Evolutionary conservation across 345 rosid genomes (phyloP), one percentile per base, ranked within the genome.

Genomic region (Raphanus sativus): DNA sequence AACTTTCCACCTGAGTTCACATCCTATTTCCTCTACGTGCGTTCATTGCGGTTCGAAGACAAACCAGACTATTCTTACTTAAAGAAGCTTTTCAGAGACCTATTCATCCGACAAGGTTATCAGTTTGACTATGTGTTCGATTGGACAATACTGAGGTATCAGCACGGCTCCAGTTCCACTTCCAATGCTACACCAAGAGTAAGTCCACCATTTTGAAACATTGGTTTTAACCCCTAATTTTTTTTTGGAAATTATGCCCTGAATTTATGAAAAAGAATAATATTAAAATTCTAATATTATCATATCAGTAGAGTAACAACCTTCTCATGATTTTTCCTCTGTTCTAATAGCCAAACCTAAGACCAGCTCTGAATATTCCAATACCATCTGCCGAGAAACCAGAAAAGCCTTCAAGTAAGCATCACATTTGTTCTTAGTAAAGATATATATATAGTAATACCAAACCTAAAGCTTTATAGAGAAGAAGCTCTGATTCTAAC

Each of bases 41-140:
- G 99, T 26, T 86, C 99, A 10, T 76, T 95, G 82, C 89, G 93
- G 62, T 95, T 95, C 81, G 99, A 95, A 81, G 97, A 92, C 81
- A 92, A 91, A 76, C 98, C 99, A 7, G 99, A 95, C 70, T 92
- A 95, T 82, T 87, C 99, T 42, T 95, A 92, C 85, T 82, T 95
- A 85, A 91, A 92, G 87, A 89, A 94, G 86, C 92, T 95, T 24
- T 95, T 95, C 83, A 86, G 97, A 21, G 99, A 95, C 34, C 84
- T 95, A 71, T 95, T 95, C 68, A 92, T 92, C 81, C 88, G 96
- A 62, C 98, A 92, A 88, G 88, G 97, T 66, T 92, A 95, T 84
- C 98, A 92, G 77, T 91, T 92, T 85, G 98, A 94, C 78, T 88
- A 89, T 72, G 90, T 94, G 25, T 95, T 90, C 69, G 98, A 92